phyloP scores from a whole-genome alignment of 2,329 filamentous ascomycete genomes.

The Emmonsiellopsis sp. region DNA sequence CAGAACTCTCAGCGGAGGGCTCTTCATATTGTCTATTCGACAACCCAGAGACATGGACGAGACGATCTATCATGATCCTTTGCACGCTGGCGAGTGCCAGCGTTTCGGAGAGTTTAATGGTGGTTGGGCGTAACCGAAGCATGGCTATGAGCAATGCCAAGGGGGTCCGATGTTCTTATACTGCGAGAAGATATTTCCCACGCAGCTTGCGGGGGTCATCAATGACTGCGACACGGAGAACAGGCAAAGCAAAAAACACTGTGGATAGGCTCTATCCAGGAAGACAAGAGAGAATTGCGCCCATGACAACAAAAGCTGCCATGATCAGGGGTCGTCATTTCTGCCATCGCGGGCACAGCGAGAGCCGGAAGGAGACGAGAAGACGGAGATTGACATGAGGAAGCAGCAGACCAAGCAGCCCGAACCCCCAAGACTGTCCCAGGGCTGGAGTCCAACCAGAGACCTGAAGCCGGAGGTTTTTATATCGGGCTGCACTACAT shows the following conservation, averaged over 20 bases:
- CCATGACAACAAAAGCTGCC: not conserved
- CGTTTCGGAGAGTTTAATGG: conserved; percentile 10
- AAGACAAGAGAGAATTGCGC: no score
- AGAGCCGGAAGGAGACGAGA: not conserved
- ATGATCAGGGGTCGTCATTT: not conserved
- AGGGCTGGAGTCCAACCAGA: not conserved
- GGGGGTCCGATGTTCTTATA: not conserved
- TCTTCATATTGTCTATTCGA: conserved; percentile 3
- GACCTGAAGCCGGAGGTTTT: not conserved
- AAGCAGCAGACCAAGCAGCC: not conserved
- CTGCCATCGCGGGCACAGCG: not conserved
- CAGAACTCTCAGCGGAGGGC: not conserved
- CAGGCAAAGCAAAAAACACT: no score
- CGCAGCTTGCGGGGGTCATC: not conserved
- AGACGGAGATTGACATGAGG: not conserved
- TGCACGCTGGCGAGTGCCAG: conserved; percentile 6
- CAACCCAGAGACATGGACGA: not conserved
- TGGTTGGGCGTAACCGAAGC: conserved; percentile 13
- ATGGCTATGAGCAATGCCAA: conserved; percentile 3
- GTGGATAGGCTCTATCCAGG: no score
- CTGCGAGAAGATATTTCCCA: not conserved
- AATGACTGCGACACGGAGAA: no score
- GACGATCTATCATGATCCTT: conserved; percentile 4
- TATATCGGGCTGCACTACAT: not conserved
- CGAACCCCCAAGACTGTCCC: not conserved